Percentiles rank a stretch among this genome's conserved stretches.
Evolutionary conservation across 2,329 filamentous ascomycete genomes (phyloP).

Genomic region (Phialophora tarda): DNA sequence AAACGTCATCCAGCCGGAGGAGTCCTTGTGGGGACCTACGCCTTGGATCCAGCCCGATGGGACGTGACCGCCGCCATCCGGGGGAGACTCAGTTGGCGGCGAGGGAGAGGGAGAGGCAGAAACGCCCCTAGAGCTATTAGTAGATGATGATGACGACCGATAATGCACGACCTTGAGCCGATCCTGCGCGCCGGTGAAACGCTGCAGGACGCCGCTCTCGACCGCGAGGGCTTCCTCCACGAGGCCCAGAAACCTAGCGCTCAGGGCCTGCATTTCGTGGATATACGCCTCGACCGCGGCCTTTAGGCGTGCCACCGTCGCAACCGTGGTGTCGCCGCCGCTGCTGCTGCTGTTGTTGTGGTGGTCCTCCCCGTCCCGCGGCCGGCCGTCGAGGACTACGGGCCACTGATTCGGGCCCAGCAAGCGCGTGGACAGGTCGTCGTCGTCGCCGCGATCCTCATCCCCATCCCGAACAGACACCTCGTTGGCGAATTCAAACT

Average conservation of each 20-base stretch:
- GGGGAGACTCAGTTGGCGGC: conserved; percentile 45
- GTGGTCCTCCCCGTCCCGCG: too few relatives aligned
- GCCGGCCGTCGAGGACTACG: background rate
- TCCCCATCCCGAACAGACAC: conserved; percentile 40
- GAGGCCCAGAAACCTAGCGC: conserved; percentile 61
- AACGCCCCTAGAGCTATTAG: conserved; percentile 11
- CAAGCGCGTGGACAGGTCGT: conserved; percentile 52
- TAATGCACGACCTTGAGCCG: conserved; percentile 51
- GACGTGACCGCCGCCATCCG: background rate
- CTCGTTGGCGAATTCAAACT: conserved; percentile 64
- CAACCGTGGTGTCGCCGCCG: background rate
- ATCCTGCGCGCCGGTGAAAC: conserved; percentile 63
- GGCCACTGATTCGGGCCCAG: conserved; percentile 59
- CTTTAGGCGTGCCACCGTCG: conserved; percentile 42
- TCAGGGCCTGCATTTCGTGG: conserved; percentile 56
- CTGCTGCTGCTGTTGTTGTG: background rate
- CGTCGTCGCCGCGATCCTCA: conserved; percentile 38
- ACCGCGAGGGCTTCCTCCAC: conserved; percentile 63
- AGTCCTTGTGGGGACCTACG: conserved; percentile 57
- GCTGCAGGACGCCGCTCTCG: conserved; percentile 55
- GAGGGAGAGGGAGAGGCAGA: conserved; percentile 51
- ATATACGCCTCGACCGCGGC: conserved; percentile 57
- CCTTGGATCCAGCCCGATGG: conserved; percentile 42
- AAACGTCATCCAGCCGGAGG: conserved; percentile 62
- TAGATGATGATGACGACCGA: conserved; percentile 46